These are phyloP conservation scores for Sporothrix luriei DNA, from an alignment of 2,329 filamentous ascomycete species.

Conservation along the genomic window DNA sequence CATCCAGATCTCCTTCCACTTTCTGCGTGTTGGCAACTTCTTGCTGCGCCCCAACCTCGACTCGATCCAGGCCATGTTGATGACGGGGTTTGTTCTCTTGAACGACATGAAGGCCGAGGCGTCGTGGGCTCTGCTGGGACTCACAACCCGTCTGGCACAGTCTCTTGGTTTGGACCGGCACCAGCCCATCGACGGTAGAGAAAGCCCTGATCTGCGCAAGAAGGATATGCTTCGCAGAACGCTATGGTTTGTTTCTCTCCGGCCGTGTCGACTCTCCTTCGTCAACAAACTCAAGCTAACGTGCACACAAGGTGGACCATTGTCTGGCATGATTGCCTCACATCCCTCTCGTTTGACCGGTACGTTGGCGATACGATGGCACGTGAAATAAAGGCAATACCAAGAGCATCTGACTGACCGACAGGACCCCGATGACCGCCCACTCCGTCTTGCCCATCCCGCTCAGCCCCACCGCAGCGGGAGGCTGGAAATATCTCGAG, in stretches of 20 bases:
- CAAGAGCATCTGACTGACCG: not conserved
- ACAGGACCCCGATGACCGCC: constrained; percentile 64
- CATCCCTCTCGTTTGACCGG: constrained; percentile 67
- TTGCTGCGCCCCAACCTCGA: constrained; percentile 65
- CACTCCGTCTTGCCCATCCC: constrained; percentile 60
- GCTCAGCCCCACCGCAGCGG: constrained; percentile 47
- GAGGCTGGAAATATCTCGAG: constrained; percentile 62
- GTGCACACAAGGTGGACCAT: constrained; percentile 56
- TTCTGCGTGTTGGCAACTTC: constrained; percentile 65
- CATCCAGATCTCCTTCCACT: constrained; percentile 66
- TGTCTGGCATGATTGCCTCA: constrained; percentile 68
- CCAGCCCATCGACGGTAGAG: constrained; percentile 50
- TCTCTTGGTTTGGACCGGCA: constrained; percentile 63
- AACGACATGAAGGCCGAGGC: constrained; percentile 72
- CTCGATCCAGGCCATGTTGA: constrained; percentile 64
- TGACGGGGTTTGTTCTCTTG: constrained; percentile 64
- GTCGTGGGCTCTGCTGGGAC: constrained; percentile 65
- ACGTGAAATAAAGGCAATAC: not conserved
- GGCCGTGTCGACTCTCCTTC: not conserved
- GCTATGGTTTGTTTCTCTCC: constrained; percentile 50
- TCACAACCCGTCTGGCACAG: constrained; percentile 67
- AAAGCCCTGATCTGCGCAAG: constrained; percentile 51
- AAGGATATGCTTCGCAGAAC: constrained; percentile 60
- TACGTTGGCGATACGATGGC: constrained; percentile 39
- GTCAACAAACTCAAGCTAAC: not conserved